Base-by-base conservation (phyloP, 495 filamentous ascomycete species). In the Aspergillus bertholletiae region DNA sequence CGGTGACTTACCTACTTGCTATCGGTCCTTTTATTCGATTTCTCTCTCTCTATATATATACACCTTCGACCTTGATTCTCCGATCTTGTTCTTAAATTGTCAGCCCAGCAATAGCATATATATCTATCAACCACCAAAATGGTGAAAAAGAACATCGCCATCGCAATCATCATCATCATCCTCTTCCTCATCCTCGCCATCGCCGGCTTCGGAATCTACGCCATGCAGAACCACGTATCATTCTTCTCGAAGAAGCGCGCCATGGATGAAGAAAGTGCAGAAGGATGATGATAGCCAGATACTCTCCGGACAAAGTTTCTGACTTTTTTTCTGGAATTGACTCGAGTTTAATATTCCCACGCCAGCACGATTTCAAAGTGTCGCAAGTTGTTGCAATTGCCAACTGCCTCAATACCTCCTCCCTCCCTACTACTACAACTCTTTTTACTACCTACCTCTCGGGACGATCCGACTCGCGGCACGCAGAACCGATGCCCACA, bases 101-200 rank as follows among this genome's bases (percentile, higher is more conserved):
- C 13, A 40, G 3, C 20, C 22, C 11, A 8, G 17, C n/a, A n/a
- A n/a, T n/a, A 28, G 9, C n/a, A 21, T 21, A 53, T 32, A 32
- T 32, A 32, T 1, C 30, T 12, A 12, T 9, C 54, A 34, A 15
- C 30, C 11, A n/a, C 23, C 56, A 64, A 54, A 35, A 85, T 75
- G 74, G 78, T 85, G 57, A 74, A 88, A 70, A 72, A 84, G 76
- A 92, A 92, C 81, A 80, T 88, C 73, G 80, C 85, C 65, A 88
- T 92, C 70, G 88, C 87, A 28, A 80, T 92, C 68, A 92, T 92
- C 72, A 85, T 92, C 72, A 85, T 92, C 71, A 89, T 92, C 37
- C 80, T 92, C 56, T 90, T 90, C 72, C 68, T 90, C 67, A 66
- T 90, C 43, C 81, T 92, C 23, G 85, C 84, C 39, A 70, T 84